phyloP scores from a whole-genome alignment of 768 basidiomycete species.

The Leccinum longicurvipes region DNA sequence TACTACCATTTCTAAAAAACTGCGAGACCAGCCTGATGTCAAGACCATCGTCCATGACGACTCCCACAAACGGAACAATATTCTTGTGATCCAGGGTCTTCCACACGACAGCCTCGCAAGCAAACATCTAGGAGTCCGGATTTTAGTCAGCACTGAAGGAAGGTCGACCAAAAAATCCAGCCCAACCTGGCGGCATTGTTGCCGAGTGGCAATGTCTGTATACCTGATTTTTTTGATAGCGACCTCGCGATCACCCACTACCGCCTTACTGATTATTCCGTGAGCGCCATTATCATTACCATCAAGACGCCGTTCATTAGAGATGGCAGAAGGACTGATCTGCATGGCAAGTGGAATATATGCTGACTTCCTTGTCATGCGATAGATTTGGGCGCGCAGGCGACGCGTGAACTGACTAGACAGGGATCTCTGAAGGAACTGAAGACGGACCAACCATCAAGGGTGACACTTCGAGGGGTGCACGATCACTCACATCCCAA shows the following conservation, averaged over 20 bases:
- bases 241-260: constrained; percentile 12
- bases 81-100: constrained; percentile 23
- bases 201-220: not conserved
- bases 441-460: not conserved
- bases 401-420: constrained; percentile 1
- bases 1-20: constrained; percentile 21
- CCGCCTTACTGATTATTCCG: constrained; percentile 21
- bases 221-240: constrained; percentile 26
- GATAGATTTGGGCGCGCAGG: constrained; percentile 22
- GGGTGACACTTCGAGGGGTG: not conserved
- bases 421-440: constrained; percentile 13
- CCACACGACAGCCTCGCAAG: constrained; percentile 30
- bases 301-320: not conserved
- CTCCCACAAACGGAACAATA: constrained; percentile 26
- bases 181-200: constrained; percentile 11
- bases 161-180: not conserved
- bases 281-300: constrained; percentile 18
- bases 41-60: constrained; percentile 2
- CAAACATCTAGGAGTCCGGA: constrained; percentile 14
- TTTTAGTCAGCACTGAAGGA: constrained; percentile 1
- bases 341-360: constrained; percentile 20
- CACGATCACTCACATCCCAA: constrained; percentile 15
- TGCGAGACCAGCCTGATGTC: constrained; percentile 23
- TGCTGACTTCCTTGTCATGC: constrained; percentile 29
- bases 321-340: constrained; percentile 6